These are phyloP conservation scores for Oxyria digyna DNA, from an alignment of 148 eudicot species.

Conservation along the genomic window DNA sequence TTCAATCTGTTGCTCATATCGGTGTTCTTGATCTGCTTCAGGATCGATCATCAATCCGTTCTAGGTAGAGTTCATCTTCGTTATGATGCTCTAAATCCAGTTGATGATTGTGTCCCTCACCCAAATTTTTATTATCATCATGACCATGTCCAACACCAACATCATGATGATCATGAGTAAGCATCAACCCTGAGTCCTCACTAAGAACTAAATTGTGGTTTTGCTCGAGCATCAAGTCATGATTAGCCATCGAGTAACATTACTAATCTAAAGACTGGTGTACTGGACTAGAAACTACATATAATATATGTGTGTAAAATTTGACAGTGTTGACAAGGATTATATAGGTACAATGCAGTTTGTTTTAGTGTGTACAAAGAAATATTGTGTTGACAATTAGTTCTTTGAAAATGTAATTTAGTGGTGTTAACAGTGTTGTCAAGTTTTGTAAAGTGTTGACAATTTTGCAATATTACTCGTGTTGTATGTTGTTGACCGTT, in stretches of 20 bases:
- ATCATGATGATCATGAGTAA: constrained; percentile 17
- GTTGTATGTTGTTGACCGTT: too few species aligned
- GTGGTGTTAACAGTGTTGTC: too few species aligned
- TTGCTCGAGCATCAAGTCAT: constrained; percentile 25
- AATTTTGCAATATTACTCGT: too few species aligned
- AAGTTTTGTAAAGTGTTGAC: too few species aligned
- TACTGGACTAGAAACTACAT: too few species aligned
- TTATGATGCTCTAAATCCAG: constrained; percentile 12
- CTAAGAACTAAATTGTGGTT: constrained; percentile 18
- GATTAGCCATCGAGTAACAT: constrained; percentile 18
- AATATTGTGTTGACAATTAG: too few species aligned
- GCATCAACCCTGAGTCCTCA: constrained; percentile 13
- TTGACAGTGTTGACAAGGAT: too few species aligned
- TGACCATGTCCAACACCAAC: constrained; percentile 18
- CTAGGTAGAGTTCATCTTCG: constrained; percentile 17
- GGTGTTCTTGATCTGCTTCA: constrained; percentile 14
- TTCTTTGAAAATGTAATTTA: too few species aligned
- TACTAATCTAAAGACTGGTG: too few species aligned
- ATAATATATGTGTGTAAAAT: too few species aligned
- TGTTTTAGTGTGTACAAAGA: too few species aligned
- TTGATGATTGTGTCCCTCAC: constrained; percentile 17
- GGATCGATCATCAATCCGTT: constrained; percentile 18
- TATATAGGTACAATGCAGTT: too few species aligned
- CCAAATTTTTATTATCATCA: constrained; percentile 17
- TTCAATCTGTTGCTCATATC: constrained; percentile 21